phyloP scores from a whole-genome alignment of 148 eudicot species.

The Rhododendron griersonianum region DNA sequence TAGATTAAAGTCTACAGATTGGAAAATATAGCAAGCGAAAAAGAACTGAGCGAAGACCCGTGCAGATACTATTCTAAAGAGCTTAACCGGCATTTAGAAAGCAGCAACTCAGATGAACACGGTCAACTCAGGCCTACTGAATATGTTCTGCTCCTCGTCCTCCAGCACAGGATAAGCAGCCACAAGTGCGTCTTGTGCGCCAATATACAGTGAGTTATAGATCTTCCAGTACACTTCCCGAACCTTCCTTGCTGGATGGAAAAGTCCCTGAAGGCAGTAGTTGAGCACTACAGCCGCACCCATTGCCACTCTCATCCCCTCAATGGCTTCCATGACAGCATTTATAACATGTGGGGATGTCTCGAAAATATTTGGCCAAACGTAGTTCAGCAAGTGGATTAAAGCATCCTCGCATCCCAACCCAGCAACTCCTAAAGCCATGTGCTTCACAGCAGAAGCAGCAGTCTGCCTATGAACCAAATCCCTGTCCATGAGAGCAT shows the following conservation, averaged over 20 bases:
- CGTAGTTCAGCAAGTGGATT: slow-evolving; percentile 70
- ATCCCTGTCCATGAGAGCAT: slow-evolving; percentile 94
- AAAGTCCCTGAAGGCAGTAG: slow-evolving; percentile 86
- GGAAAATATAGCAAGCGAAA: not conserved
- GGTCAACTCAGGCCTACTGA: slow-evolving; percentile 69
- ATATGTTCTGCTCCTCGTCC: slow-evolving; percentile 65
- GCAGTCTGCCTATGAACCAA: slow-evolving; percentile 85
- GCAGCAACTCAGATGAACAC: slow-evolving; percentile 51
- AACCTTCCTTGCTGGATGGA: slow-evolving; percentile 94
- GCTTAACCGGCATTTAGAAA: not conserved
- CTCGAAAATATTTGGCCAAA: slow-evolving; percentile 93
- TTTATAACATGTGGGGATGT: slow-evolving; percentile 93
- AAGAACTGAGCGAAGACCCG: not conserved
- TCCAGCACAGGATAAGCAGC: slow-evolving; percentile 80
- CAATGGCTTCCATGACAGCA: slow-evolving; percentile 91
- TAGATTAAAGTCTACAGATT: not conserved
- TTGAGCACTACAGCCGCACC: slow-evolving; percentile 82
- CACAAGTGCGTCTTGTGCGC: slow-evolving; percentile 86
- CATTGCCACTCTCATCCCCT: slow-evolving; percentile 90
- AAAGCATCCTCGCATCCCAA: slow-evolving; percentile 91
- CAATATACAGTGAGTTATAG: slow-evolving; percentile 87
- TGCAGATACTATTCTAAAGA: not conserved
- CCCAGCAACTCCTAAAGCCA: slow-evolving; percentile 93
- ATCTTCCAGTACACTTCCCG: slow-evolving; percentile 97
- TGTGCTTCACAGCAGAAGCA: slow-evolving; percentile 93